Percentiles rank a stretch among this genome's conserved stretches.
These are phyloP conservation scores for Penicillium sp. DNA, from an alignment of 2,329 filamentous ascomycete species.

Conservation along the genomic window DNA sequence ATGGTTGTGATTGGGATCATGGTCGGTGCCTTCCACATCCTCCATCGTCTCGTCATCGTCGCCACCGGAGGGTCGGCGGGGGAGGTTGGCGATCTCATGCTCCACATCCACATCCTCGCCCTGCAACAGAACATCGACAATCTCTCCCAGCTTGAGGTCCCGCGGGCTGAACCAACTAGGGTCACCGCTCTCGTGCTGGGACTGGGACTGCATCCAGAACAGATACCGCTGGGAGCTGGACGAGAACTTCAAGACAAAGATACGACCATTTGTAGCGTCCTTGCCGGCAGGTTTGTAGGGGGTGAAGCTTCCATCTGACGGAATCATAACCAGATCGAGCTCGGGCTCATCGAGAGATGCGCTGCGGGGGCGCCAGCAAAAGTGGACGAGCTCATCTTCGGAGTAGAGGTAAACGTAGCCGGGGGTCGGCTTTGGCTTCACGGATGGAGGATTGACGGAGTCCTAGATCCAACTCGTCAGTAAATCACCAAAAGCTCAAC, in stretches of 20 bases:
- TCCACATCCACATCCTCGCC: conserved; percentile 84
- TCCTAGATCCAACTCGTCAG: conserved; percentile 35
- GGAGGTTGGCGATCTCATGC: conserved; percentile 66
- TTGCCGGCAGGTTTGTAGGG: conserved; percentile 70
- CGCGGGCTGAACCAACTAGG: conserved; percentile 77
- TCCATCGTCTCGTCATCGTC: conserved; percentile 77
- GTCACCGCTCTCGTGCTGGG: conserved; percentile 69
- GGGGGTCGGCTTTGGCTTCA: conserved; percentile 68
- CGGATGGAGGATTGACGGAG: conserved; percentile 63
- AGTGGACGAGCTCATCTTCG: conserved; percentile 93
- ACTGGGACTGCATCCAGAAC: conserved; percentile 95
- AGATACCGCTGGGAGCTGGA: conserved; percentile 88
- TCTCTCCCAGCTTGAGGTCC: conserved; percentile 81
- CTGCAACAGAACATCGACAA: conserved; percentile 80
- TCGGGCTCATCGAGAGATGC: conserved; percentile 70
- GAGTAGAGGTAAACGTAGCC: conserved; percentile 91
- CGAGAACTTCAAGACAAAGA: conserved; percentile 90
- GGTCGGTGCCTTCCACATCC: conserved; percentile 64
- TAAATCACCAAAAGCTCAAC: background rate
- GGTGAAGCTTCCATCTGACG: conserved; percentile 79
- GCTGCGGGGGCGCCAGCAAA: conserved; percentile 89
- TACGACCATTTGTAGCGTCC: conserved; percentile 74
- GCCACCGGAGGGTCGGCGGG: conserved; percentile 48
- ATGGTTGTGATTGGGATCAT: conserved; percentile 58
- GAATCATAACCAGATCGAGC: conserved; percentile 90